A percentile compares a stretch with the other conserved stretches of the same genome.
Conservation (phyloP, 768 basidiomycete genomes). For the Boletus rufocinnamomeus region DNA sequence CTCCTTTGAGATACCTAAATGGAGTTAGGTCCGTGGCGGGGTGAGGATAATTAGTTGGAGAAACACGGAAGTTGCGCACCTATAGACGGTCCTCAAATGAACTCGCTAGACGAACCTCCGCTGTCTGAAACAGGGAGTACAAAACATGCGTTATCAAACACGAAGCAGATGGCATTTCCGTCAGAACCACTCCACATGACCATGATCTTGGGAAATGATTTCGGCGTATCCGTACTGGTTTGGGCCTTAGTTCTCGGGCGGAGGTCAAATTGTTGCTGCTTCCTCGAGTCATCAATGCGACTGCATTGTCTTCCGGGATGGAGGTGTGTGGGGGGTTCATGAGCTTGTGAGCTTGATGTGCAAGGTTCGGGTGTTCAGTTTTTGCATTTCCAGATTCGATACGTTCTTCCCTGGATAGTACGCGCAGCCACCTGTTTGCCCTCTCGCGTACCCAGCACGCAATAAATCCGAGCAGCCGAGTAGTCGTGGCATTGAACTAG, state of each 20-base stretch:
- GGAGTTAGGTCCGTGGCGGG: neutral
- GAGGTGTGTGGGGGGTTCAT: neutral
- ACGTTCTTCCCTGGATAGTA: neutral
- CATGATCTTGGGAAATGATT: neutral
- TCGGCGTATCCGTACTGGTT: neutral
- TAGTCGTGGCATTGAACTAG: no score
- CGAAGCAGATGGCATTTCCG: slow-evolving; percentile 83
- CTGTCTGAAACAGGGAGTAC: slow-evolving; percentile 92
- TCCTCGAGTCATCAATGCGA: neutral
- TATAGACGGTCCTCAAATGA: slow-evolving; percentile 48
- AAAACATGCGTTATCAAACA: slow-evolving; percentile 77
- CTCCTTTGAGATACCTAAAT: neutral
- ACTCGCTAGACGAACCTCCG: slow-evolving; percentile 91
- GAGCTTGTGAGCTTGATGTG: neutral
- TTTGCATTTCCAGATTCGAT: neutral
- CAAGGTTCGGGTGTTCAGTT: neutral
- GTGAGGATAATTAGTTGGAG: slow-evolving; percentile 3
- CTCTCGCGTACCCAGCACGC: no score
- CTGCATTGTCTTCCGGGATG: neutral
- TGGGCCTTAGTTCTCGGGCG: neutral
- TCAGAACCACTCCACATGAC: slow-evolving; percentile 81
- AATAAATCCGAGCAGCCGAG: no score
- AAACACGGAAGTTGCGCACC: slow-evolving; percentile 42
- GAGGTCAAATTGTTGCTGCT: neutral
- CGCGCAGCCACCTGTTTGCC: no score